A percentile compares a stretch with the other conserved stretches of the same genome.
These are phyloP conservation scores for Leptoxyphium fumago DNA, from an alignment of 2,329 filamentous ascomycete genomes.

Conservation along the genomic window DNA sequence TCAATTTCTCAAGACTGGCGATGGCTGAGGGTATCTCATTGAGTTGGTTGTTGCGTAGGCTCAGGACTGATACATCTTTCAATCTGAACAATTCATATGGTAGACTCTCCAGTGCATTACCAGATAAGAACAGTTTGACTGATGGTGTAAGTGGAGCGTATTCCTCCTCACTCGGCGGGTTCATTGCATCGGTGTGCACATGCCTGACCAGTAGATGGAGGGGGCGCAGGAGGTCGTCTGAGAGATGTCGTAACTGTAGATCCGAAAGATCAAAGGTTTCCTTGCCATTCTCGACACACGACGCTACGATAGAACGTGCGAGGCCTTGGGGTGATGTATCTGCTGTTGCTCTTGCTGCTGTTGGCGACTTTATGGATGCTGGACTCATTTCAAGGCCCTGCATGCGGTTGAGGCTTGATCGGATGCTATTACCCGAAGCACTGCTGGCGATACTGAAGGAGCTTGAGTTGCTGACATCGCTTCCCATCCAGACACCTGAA, in stretches of 20 bases:
- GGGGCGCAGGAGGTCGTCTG: conserved; percentile 42
- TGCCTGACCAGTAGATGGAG: conserved; percentile 29
- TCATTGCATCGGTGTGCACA: conserved; percentile 12
- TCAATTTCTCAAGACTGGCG: conserved; percentile 41
- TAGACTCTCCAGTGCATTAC: conserved; percentile 42
- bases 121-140: conserved; percentile 46
- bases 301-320: conserved; percentile 12
- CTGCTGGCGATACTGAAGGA: background rate
- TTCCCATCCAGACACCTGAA: conserved; percentile 55
- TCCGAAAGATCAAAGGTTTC: conserved; percentile 47
- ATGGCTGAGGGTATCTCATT: conserved; percentile 47
- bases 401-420: background rate
- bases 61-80: conserved; percentile 48
- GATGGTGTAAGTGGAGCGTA: conserved; percentile 45
- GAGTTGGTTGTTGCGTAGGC: conserved; percentile 49
- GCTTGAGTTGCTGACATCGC: conserved; percentile 35
- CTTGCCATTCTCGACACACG: conserved; percentile 37
- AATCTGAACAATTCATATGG: conserved; percentile 49
- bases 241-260: conserved; percentile 38
- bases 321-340: conserved; percentile 7
- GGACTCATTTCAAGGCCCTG: conserved; percentile 2
- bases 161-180: conserved; percentile 36
- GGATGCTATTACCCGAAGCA: conserved; percentile 2
- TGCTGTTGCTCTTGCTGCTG: conserved; percentile 1
- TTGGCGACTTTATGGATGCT: conserved; percentile 2